Conservation (phyloP, 164 flowering plant genomes). For the Liquidambar formosana region DNA sequence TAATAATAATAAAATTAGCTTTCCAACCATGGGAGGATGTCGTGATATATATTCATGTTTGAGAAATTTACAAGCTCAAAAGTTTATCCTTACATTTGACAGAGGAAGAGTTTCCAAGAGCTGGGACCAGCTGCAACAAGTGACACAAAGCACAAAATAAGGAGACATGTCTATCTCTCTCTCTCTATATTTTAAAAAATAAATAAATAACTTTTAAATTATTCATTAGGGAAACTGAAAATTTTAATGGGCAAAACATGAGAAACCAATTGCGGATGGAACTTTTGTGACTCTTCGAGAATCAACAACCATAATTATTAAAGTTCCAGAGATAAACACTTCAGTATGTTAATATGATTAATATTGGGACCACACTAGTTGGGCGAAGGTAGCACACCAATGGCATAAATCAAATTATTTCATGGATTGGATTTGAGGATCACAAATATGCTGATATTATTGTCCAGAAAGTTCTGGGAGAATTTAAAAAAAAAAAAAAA, state of each 20-base stretch:
- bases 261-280: not conserved
- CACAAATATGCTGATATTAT: not conserved
- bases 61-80: not conserved
- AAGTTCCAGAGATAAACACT: not conserved
- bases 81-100: slow-evolving; percentile 57
- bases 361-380: not conserved
- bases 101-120: slow-evolving; percentile 69
- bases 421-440: no score
- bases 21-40: not conserved
- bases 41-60: not conserved
- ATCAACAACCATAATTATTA: not conserved
- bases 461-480: not conserved
- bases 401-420: not conserved
- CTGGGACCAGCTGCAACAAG: slow-evolving; percentile 60
- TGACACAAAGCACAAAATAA: slow-evolving; percentile 11
- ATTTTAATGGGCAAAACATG: not conserved
- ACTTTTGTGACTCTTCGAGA: not conserved
- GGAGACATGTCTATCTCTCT: not conserved
- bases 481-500: no score
- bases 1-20: not conserved
- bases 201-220: not conserved
- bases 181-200: no score
- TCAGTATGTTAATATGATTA: not conserved
- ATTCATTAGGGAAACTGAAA: not conserved
- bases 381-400: not conserved